Evolutionary conservation across 1,139 yeast species (phyloP), one percentile per base, ranked within the genome.

Genomic region (Pichia sp.): DNA sequence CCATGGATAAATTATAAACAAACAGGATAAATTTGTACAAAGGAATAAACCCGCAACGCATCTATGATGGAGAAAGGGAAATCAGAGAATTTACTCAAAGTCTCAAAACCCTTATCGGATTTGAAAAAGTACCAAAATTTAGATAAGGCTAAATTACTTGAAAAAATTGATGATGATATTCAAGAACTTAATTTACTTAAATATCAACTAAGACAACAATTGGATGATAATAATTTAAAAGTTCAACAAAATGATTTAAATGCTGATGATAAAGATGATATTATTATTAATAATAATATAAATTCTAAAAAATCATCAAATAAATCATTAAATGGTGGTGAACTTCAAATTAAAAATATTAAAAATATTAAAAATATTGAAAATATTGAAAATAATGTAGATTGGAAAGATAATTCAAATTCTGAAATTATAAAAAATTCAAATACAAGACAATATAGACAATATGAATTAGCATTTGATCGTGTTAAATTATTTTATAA

Each of bases 381-480:
- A n/a, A n/a, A n/a, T n/a, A n/a, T n/a, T n/a, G n/a, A n/a, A n/a
- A n/a, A n/a, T n/a, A n/a, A n/a, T n/a, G n/a, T n/a, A 32, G 47
- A 52, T 12, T 58, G 65, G 67, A 53, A 46, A 40, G 57, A 57
- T 36, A 54, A 51, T 33, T 23, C 55, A 12, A 45, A 52, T 12
- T 40, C 55, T 1, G 29, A 36, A 16, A 48, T 58, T 6, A 34
- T 52, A 44, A 55, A 56, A 10, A 50, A 54, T 7, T 55, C 61
- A 5, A 51, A 53, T 20, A 40, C 46, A 12, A 60, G 69, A 30
- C 64, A 66, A 41, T 82, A 78, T 54, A 63, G 89, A 39, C 87
- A 82, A 55, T 82, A 82, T 55, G 87, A 81, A 53, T 64, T 80
- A 39, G 87, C 87, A 0, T 78, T 82, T 58, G 84, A 79, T 53